phyloP scores from a whole-genome alignment of 2,329 filamentous ascomycete genomes.

The Alternaria sp. region DNA sequence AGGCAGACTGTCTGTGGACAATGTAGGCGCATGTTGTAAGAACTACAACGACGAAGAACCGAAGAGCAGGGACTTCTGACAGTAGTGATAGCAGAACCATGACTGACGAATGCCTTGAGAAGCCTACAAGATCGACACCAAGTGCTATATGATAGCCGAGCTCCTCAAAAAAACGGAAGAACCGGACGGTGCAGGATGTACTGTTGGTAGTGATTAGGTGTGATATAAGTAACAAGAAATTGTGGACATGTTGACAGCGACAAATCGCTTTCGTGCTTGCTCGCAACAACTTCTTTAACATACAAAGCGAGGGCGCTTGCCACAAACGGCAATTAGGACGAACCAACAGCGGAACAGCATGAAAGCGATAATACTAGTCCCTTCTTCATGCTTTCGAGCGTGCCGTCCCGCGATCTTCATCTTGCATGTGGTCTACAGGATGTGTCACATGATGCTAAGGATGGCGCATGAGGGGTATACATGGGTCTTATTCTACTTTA shows the following conservation, averaged over 20 bases:
- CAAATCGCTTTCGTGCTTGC: background rate
- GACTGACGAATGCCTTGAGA: background rate
- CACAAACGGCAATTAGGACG: background rate
- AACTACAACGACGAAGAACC: background rate
- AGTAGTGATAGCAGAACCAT: slow-evolving; percentile 6
- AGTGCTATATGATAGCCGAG: background rate
- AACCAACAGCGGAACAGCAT: background rate
- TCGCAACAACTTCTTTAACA: background rate
- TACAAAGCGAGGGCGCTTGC: background rate
- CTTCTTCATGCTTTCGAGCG: background rate
- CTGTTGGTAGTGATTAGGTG: background rate
- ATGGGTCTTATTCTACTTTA: too few species aligned
- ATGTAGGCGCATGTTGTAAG: background rate
- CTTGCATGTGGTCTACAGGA: background rate
- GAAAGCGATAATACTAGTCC: background rate
- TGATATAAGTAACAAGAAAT: background rate
- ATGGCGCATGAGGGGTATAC: too few species aligned
- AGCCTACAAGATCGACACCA: background rate
- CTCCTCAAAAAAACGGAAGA: background rate
- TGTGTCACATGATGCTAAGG: too few species aligned
- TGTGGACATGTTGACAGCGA: background rate
- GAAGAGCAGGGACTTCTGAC: background rate
- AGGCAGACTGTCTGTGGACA: background rate
- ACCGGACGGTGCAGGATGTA: background rate
- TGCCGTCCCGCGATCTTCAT: background rate